Conservation (phyloP, 495 filamentous ascomycete species). For the Penicillium ucsense region DNA sequence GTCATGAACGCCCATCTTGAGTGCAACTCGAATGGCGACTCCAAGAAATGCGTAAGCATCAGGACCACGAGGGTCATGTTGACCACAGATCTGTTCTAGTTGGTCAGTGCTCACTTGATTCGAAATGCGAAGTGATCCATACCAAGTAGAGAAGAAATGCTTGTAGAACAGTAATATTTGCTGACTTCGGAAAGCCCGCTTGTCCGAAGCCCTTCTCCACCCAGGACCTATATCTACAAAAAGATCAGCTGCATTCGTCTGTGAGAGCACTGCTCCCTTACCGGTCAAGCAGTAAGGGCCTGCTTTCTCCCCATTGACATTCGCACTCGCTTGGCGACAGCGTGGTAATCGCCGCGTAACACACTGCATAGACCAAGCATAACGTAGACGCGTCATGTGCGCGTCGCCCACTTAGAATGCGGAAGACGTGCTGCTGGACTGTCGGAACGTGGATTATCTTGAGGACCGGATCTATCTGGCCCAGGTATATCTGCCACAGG, state of each 20-base stretch:
- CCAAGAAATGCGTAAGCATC: constrained; percentile 47
- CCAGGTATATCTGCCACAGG: constrained; percentile 19
- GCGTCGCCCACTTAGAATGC: background rate
- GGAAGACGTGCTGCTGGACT: constrained; percentile 10
- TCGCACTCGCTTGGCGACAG: too few species aligned
- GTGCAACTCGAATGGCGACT: constrained; percentile 58
- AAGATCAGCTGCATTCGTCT: too few species aligned
- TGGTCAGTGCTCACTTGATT: background rate
- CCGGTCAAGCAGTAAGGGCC: too few species aligned
- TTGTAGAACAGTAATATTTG: constrained; percentile 58
- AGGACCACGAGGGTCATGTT: constrained; percentile 42
- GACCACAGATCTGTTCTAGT: constrained; percentile 29
- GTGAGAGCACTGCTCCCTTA: too few species aligned
- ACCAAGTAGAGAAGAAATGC: constrained; percentile 60
- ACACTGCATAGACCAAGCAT: background rate
- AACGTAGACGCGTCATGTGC: background rate
- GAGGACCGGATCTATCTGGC: constrained; percentile 18
- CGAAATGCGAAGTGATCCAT: background rate
- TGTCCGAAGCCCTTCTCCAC: constrained; percentile 57
- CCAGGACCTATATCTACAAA: constrained; percentile 19
- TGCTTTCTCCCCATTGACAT: too few species aligned
- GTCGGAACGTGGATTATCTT: constrained; percentile 18
- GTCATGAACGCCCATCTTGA: constrained; percentile 58
- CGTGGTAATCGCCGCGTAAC: too few species aligned
- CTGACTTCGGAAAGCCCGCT: constrained; percentile 53